Percentiles rank a stretch among this genome's conserved stretches.
Evolutionary conservation across 192 early-diverging fungal genomes (phyloP).

Genomic region (Coemansia aciculifera): DNA sequence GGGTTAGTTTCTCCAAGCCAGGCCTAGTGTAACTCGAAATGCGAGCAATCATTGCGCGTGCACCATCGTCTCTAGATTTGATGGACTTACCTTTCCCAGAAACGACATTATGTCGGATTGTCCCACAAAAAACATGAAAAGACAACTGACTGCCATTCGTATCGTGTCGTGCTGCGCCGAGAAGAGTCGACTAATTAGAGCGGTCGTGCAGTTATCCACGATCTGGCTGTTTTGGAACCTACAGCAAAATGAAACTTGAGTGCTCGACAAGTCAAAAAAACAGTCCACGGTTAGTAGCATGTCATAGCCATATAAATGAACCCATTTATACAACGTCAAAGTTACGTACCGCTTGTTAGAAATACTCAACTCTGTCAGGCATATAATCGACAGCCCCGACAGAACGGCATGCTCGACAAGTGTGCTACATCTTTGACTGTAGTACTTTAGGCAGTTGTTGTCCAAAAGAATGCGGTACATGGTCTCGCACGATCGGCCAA

Average conservation of each 20-base stretch:
- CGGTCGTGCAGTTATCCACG: slow-evolving; percentile 31
- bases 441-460: not conserved
- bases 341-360: slow-evolving; percentile 35
- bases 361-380: slow-evolving; percentile 39
- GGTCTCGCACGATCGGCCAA: slow-evolving; percentile 31
- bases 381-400: slow-evolving; percentile 29
- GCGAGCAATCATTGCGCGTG: not conserved
- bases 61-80: not conserved
- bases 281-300: not conserved
- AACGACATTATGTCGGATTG: slow-evolving; percentile 11
- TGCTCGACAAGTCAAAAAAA: not conserved
- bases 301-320: not conserved
- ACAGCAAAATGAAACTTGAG: not conserved
- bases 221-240: slow-evolving; percentile 32
- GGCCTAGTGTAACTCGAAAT: not conserved
- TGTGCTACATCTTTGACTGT: slow-evolving; percentile 13
- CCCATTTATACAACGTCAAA: not conserved
- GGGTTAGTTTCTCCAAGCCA: not conserved
- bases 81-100: slow-evolving; percentile 26
- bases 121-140: slow-evolving; percentile 21
- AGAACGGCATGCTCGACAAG: slow-evolving; percentile 22
- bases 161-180: slow-evolving; percentile 19
- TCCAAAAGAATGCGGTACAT: slow-evolving; percentile 28
- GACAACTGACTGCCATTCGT: slow-evolving; percentile 20
- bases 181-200: slow-evolving; percentile 33